phyloP scores from a whole-genome alignment of 179 eudicot genomes.

The Patellifolia procumbens region DNA sequence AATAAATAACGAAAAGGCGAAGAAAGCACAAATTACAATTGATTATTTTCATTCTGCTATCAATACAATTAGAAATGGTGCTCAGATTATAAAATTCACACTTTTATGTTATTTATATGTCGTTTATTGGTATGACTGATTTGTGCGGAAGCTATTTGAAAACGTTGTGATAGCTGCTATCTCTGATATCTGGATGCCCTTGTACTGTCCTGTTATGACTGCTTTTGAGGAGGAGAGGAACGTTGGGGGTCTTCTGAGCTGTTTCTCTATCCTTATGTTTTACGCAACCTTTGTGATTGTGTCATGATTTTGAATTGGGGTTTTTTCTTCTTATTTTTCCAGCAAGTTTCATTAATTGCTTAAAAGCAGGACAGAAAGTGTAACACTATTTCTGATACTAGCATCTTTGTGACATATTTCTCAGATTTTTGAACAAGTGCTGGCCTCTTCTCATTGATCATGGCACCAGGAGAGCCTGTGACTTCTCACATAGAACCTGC shows the following conservation, averaged over 20 bases:
- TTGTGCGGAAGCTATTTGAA: neutral
- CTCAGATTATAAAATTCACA: neutral
- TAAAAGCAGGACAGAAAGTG: neutral
- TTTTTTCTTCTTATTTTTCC: neutral
- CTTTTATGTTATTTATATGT: neutral
- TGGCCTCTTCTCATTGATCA: conserved; percentile 22
- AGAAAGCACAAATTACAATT: neutral
- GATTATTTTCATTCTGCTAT: neutral
- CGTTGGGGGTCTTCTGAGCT: neutral
- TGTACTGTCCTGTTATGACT: neutral
- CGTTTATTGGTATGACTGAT: neutral
- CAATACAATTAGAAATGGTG: neutral
- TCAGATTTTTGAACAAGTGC: neutral
- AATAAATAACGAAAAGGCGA: neutral
- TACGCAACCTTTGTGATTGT: neutral
- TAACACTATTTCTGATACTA: neutral
- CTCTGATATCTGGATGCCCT: neutral
- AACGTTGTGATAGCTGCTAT: too few species aligned
- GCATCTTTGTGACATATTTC: neutral
- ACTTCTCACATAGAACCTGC: conserved; percentile 32
- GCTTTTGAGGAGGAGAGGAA: neutral
- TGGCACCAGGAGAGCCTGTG: conserved; percentile 42
- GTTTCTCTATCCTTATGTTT: neutral
- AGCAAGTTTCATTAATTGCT: neutral
- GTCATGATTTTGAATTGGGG: neutral